These are phyloP conservation scores for Triticum dicoccoides DNA, from an alignment of 176 grass and related monocot species.

Conservation along the genomic window DNA sequence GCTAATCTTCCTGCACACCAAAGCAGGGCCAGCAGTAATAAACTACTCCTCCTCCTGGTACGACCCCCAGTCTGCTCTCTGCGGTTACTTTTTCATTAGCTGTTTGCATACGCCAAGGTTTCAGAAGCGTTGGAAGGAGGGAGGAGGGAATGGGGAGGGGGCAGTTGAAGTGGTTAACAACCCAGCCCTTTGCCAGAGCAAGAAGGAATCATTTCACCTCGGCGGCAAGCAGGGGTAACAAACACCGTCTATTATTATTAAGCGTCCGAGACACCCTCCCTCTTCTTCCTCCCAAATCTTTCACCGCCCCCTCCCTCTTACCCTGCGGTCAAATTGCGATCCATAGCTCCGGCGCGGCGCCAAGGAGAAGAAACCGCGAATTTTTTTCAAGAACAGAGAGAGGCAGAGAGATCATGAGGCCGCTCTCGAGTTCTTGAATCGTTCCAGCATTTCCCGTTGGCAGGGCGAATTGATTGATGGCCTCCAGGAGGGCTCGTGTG, in stretches of 20 bases:
- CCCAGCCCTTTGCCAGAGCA: constrained; percentile 34
- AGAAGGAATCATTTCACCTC: constrained; percentile 64
- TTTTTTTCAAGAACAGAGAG: background rate
- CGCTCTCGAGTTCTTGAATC: constrained; percentile 22
- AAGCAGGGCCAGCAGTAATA: constrained; percentile 61
- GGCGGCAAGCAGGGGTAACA: constrained; percentile 45
- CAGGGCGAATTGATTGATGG: constrained; percentile 8
- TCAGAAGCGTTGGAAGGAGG: constrained; percentile 26
- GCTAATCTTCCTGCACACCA: constrained; percentile 47
- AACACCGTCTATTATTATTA: constrained; percentile 12
- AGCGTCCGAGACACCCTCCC: constrained; percentile 2
- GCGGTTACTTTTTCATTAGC: constrained; percentile 42
- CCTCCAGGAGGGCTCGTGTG: constrained; percentile 18
- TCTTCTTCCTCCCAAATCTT: constrained; percentile 44
- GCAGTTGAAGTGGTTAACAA: constrained; percentile 55
- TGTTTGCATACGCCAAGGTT: constrained; percentile 51
- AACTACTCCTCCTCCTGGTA: constrained; percentile 27
- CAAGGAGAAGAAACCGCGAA: background rate
- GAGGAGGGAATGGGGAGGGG: background rate
- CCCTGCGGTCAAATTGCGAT: constrained; percentile 44
- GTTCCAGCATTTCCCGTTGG: background rate
- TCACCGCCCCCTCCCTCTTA: constrained; percentile 21
- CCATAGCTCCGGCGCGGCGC: background rate
- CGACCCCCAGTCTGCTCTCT: constrained; percentile 3
- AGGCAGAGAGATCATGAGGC: background rate